These are phyloP conservation scores for Emiliania huxleyi DNA, from an alignment of 78 protist species.

Conservation along the genomic window DNA sequence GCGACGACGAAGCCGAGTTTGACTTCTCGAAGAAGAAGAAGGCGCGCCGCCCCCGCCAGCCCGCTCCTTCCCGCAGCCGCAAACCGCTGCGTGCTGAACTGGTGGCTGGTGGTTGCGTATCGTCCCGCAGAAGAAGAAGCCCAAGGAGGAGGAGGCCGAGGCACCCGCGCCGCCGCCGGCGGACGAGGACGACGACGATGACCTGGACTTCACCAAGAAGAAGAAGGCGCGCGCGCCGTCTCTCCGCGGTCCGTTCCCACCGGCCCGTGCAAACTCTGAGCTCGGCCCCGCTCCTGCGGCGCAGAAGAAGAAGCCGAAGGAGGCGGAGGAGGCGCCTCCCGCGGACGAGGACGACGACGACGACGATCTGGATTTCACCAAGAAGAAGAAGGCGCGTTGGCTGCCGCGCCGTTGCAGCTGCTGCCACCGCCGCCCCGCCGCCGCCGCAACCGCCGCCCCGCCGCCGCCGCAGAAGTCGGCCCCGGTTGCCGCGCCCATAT, in stretches of 20 bases:
- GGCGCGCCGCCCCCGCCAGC: neutral
- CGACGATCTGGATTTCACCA: neutral
- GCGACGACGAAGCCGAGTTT: neutral
- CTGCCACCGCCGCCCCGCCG: no score
- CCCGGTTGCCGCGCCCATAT: neutral
- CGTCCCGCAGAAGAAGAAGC: conserved; percentile 24
- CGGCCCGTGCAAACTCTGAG: no score
- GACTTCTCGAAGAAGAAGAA: neutral
- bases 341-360: neutral
- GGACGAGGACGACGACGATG: neutral
- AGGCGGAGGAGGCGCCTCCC: neutral
- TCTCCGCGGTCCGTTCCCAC: neutral
- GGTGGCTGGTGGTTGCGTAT: neutral
- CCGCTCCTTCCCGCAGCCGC: neutral
- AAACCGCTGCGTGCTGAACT: neutral
- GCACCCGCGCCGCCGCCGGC: neutral
- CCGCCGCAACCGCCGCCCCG: no score
- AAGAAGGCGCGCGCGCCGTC: neutral
- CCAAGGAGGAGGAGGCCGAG: neutral
- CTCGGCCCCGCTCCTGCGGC: no score
- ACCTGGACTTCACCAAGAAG: neutral
- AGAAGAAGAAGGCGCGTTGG: neutral
- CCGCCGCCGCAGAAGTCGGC: no score
- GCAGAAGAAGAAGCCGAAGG: neutral
- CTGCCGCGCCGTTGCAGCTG: no score